Conservation (phyloP, 1,284 basidiomycete genomes). For the Cutaneotrichosporon dermatis region DNA sequence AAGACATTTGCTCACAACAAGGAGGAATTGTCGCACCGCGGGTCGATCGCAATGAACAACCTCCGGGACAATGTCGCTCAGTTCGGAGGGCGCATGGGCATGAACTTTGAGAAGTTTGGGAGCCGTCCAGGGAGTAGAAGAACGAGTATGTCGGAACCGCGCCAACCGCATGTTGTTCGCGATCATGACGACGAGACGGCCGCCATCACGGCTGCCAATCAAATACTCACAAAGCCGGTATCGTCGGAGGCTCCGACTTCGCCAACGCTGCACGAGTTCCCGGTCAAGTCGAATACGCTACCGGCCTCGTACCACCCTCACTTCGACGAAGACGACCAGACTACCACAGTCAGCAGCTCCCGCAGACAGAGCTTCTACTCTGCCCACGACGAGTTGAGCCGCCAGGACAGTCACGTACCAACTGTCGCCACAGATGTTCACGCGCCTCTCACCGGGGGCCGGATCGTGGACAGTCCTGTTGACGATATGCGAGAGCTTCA, state of each 20-base stretch:
- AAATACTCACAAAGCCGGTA: constrained; percentile 4
- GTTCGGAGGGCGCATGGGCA: not conserved
- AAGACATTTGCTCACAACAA: constrained; percentile 36
- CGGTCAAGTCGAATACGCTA: constrained; percentile 14
- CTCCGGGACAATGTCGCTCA: constrained; percentile 18
- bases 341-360: constrained; percentile 12
- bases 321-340: constrained; percentile 11
- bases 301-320: not conserved
- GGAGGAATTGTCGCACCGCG: constrained; percentile 38
- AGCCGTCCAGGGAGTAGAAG: constrained; percentile 14
- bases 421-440: not conserved
- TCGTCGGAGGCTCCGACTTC: constrained; percentile 38
- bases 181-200: constrained; percentile 28
- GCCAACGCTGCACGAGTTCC: constrained; percentile 30
- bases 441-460: no score
- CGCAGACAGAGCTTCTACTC: constrained; percentile 21
- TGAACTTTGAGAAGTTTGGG: constrained; percentile 6
- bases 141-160: not conserved
- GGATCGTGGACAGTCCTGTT: not conserved
- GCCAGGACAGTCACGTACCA: no score
- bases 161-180: no score
- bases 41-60: constrained; percentile 41
- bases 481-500: not conserved
- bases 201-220: constrained; percentile 27
- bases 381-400: constrained; percentile 5